Evolutionary conservation across 129 eudicot species (phyloP).

Genomic region (Tagetes patula): DNA sequence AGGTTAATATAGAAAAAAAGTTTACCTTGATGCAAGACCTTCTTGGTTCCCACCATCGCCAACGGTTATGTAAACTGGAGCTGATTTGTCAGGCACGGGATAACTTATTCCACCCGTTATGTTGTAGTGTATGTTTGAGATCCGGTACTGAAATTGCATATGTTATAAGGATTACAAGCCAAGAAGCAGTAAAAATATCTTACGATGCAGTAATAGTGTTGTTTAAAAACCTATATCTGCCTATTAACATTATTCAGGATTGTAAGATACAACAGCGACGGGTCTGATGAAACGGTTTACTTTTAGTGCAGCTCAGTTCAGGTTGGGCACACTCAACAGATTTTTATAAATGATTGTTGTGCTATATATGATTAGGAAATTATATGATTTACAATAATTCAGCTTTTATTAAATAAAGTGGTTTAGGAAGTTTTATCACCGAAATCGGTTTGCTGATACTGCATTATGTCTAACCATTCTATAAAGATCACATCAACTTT

Average conservation of each 20-base stretch:
- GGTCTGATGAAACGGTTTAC: no score
- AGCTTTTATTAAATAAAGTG: not conserved
- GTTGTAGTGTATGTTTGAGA: conserved; percentile 65
- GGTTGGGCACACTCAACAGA: not conserved
- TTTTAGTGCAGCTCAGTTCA: not conserved
- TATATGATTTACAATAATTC: no score
- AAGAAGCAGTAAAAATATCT: conserved; percentile 1
- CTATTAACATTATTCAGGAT: not conserved
- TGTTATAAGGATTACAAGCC: conserved; percentile 2
- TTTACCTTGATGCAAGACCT: conserved; percentile 86
- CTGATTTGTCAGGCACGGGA: conserved; percentile 83
- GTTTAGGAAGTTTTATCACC: not conserved
- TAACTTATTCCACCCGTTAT: conserved; percentile 47
- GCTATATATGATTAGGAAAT: not conserved
- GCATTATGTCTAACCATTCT: not conserved
- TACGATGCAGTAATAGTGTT: not conserved
- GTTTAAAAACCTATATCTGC: conserved; percentile 6
- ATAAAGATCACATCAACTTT: not conserved
- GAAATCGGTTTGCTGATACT: not conserved
- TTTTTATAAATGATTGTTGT: not conserved
- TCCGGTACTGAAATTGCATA: conserved; percentile 66
- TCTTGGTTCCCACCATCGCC: conserved; percentile 99
- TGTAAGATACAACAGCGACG: not conserved
- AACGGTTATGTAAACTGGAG: conserved; percentile 90
- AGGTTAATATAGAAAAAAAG: not conserved